phyloP scores from a whole-genome alignment of 495 filamentous ascomycete genomes.

The Pyrenula massariospora region DNA sequence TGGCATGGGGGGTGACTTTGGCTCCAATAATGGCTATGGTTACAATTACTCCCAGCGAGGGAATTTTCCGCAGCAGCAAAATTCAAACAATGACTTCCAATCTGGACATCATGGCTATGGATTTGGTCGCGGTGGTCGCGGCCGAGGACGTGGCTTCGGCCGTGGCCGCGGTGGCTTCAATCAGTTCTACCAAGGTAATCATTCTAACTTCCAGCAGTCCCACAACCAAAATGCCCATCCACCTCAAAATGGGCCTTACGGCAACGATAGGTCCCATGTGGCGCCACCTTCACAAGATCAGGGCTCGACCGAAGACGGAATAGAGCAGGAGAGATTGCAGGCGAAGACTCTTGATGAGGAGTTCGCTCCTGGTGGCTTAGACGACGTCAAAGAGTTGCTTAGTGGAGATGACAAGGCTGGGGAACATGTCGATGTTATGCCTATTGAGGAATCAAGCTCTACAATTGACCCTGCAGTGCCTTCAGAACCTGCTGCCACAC shows the following conservation, averaged over 20 bases:
- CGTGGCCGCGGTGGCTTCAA: constrained; percentile 42
- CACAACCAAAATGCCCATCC: constrained; percentile 23
- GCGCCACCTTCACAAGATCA: constrained; percentile 14
- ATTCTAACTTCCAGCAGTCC: constrained; percentile 11
- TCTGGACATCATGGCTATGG: constrained; percentile 51
- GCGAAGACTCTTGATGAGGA: constrained; percentile 17
- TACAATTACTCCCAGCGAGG: constrained; percentile 53
- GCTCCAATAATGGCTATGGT: constrained; percentile 67
- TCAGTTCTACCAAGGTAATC: constrained; percentile 23
- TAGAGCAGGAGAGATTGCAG: constrained; percentile 4
- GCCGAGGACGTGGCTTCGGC: constrained; percentile 53
- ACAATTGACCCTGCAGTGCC: constrained; percentile 13
- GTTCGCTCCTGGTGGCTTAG: constrained; percentile 16
- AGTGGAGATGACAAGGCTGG: constrained; percentile 5
- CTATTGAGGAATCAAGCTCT: neutral
- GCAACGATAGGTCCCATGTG: constrained; percentile 10
- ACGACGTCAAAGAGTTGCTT: constrained; percentile 9
- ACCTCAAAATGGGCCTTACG: constrained; percentile 16
- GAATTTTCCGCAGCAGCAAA: constrained; percentile 34
- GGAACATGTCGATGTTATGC: constrained; percentile 1
- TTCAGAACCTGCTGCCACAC: constrained; percentile 9
- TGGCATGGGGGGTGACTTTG: constrained; percentile 78
- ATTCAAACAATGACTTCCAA: constrained; percentile 44
- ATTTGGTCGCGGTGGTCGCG: constrained; percentile 47
- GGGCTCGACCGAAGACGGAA: constrained; percentile 6